These are phyloP conservation scores for Pichia sp. DNA, from an alignment of 1,139 yeast genomes.

Conservation along the genomic window DNA sequence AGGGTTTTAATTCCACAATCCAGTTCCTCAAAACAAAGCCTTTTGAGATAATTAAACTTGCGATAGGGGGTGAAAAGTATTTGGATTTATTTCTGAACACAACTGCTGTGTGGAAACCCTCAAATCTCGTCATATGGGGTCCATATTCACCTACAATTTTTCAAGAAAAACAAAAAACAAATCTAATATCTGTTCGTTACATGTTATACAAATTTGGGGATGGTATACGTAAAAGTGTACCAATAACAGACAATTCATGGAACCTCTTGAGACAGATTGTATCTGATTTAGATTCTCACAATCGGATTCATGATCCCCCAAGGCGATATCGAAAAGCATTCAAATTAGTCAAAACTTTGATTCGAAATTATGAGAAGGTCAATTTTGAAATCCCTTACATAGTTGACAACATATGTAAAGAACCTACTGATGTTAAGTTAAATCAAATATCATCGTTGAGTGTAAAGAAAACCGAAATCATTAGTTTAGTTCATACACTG, in stretches of 20 bases:
- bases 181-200: neutral
- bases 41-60: slow-evolving; percentile 33
- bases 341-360: slow-evolving; percentile 14
- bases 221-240: slow-evolving; percentile 5
- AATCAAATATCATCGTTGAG: slow-evolving; percentile 23
- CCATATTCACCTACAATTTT: slow-evolving; percentile 1
- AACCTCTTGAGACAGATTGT: slow-evolving; percentile 14
- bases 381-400: slow-evolving; percentile 28
- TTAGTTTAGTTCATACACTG: slow-evolving; percentile 35
- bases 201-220: neutral
- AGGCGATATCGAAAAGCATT: slow-evolving; percentile 19
- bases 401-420: slow-evolving; percentile 23
- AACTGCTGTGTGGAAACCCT: slow-evolving; percentile 24
- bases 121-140: slow-evolving; percentile 32
- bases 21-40: slow-evolving; percentile 29
- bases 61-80: slow-evolving; percentile 32
- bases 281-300: neutral
- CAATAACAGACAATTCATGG: slow-evolving; percentile 15
- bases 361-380: slow-evolving; percentile 24
- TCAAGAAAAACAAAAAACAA: neutral
- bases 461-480: slow-evolving; percentile 30
- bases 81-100: slow-evolving; percentile 30
- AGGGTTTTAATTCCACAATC: slow-evolving; percentile 18
- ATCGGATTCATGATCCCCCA: slow-evolving; percentile 19
- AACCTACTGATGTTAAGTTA: slow-evolving; percentile 1